A percentile compares a stretch with the other conserved stretches of the same genome.
Evolutionary conservation across 345 rosid species (phyloP).

Genomic region (Corchorus olitorius): DNA sequence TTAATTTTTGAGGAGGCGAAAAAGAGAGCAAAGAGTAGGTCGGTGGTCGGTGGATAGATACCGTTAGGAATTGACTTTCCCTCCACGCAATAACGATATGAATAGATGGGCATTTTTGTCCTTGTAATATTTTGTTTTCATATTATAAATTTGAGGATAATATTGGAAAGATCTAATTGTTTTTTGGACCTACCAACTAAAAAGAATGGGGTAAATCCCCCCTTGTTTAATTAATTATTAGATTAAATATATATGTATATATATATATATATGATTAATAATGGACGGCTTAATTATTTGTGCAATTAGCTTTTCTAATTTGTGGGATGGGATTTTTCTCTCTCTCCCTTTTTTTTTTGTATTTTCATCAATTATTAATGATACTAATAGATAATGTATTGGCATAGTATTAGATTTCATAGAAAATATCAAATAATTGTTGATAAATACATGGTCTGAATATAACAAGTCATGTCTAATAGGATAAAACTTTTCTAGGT

Average conservation of each 20-base stretch:
- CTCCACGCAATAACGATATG: slow-evolving; percentile 48
- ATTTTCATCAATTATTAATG: neutral
- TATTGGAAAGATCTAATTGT: neutral
- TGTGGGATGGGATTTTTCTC: neutral
- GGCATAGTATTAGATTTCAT: neutral
- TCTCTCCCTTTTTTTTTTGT: too few relatives aligned
- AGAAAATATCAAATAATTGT: neutral
- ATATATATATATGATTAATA: neutral
- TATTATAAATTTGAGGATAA: neutral
- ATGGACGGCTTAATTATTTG: slow-evolving; percentile 24
- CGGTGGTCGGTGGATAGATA: slow-evolving; percentile 82
- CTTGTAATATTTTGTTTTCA: slow-evolving; percentile 14
- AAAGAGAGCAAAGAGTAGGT: slow-evolving; percentile 38
- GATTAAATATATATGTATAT: too few relatives aligned
- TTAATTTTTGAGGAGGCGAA: neutral
- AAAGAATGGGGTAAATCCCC: neutral
- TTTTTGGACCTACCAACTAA: slow-evolving; percentile 15
- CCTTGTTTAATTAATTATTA: neutral
- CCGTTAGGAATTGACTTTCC: slow-evolving; percentile 84
- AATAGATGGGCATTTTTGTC: slow-evolving; percentile 41
- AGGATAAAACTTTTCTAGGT: neutral
- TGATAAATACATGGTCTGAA: neutral
- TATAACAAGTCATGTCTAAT: neutral
- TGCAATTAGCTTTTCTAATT: neutral
- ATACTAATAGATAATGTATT: neutral